phyloP scores from a whole-genome alignment of 495 filamentous ascomycete species.

The Peziza echinospora region DNA sequence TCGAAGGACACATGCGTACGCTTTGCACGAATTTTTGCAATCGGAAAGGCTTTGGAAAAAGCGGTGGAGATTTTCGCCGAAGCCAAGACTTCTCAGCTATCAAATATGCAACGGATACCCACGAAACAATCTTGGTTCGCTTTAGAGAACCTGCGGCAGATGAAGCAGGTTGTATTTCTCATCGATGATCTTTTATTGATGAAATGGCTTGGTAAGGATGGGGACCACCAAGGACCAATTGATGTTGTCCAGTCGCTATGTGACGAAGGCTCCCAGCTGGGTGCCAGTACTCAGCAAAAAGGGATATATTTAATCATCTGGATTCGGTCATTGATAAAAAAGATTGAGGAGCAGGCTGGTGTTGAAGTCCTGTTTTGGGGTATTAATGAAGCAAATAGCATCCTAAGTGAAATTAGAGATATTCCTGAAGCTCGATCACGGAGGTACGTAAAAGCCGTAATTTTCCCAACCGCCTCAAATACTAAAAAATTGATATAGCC shows the following conservation, averaged over 20 bases:
- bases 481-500: too few species aligned
- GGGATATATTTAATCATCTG: neutral
- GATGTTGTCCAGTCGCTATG: neutral
- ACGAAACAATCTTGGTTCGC: neutral
- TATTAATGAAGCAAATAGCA: neutral
- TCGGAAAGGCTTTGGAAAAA: neutral
- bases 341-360: neutral
- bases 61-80: neutral
- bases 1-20: too few species aligned
- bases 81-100: neutral
- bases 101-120: neutral
- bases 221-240: neutral
- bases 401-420: neutral
- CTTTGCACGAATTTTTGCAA: neutral
- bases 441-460: too few species aligned
- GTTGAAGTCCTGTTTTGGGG: neutral
- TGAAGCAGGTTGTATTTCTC: neutral
- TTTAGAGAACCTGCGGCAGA: neutral
- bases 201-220: neutral
- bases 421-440: too few species aligned
- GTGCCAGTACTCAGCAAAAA: neutral
- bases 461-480: too few species aligned
- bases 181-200: neutral
- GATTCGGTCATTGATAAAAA: neutral
- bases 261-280: too few species aligned